Conservation (phyloP, 169 alveolate genomes). For the Plasmodium sp. region DNA sequence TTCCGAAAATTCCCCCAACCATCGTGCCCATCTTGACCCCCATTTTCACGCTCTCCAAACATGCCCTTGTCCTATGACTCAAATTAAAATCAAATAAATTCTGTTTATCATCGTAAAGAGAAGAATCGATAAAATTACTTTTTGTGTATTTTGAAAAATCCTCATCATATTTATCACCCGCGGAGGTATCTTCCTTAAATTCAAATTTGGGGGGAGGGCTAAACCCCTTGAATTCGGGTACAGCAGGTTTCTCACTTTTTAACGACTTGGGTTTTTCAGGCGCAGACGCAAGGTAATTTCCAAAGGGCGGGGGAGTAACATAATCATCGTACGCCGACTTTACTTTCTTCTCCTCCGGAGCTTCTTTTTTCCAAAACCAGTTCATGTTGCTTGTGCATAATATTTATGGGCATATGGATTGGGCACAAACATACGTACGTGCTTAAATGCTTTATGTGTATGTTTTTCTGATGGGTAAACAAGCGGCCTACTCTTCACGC, state of each 20-base stretch:
- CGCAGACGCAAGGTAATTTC: slow-evolving; percentile 48
- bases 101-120: slow-evolving; percentile 55
- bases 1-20: slow-evolving; percentile 93
- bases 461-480: background rate
- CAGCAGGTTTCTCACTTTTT: slow-evolving; percentile 20
- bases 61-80: slow-evolving; percentile 85
- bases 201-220: slow-evolving; percentile 75
- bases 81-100: slow-evolving; percentile 76
- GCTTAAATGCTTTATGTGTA: background rate
- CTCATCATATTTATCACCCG: slow-evolving; percentile 29
- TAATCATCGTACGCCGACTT: slow-evolving; percentile 55
- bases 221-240: slow-evolving; percentile 71
- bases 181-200: slow-evolving; percentile 57
- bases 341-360: slow-evolving; percentile 20
- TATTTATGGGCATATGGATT: background rate
- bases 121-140: slow-evolving; percentile 37
- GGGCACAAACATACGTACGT: background rate
- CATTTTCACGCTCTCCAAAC: slow-evolving; percentile 91
- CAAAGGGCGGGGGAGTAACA: slow-evolving; percentile 75
- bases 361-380: slow-evolving; percentile 71
- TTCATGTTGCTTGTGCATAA: slow-evolving; percentile 30
- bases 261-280: slow-evolving; percentile 69
- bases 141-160: slow-evolving; percentile 73
- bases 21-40: slow-evolving; percentile 93
- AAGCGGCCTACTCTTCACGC: background rate